Evolutionary conservation across 768 basidiomycete genomes (phyloP).

Genomic region (Rhodocollybia butyracea): DNA sequence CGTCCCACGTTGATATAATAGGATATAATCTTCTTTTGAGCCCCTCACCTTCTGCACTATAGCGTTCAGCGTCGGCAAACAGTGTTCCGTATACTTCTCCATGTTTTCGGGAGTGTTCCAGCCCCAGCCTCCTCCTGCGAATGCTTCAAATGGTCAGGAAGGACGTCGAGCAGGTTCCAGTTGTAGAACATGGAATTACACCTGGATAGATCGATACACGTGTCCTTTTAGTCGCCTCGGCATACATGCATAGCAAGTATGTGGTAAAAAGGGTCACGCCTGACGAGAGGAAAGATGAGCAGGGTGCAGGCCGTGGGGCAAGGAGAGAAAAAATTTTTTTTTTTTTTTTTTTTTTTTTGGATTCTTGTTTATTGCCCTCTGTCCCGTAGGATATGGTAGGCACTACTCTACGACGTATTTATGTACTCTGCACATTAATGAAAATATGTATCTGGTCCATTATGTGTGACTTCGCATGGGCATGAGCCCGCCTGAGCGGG

Average conservation of each 20-base stretch:
- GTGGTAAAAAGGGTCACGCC: too few relatives aligned
- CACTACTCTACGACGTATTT: too few relatives aligned
- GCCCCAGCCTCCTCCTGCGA: conserved; percentile 30
- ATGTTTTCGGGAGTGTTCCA: conserved; percentile 38
- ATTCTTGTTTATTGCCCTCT: too few relatives aligned
- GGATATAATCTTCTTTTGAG: conserved; percentile 34
- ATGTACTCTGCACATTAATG: too few relatives aligned
- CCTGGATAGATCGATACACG: conserved; percentile 37
- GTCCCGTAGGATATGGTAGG: too few relatives aligned
- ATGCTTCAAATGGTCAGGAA: conserved; percentile 43
- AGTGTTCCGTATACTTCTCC: conserved; percentile 31
- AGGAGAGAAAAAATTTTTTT: too few relatives aligned
- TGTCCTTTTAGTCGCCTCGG: conserved; percentile 45
- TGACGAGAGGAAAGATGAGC: conserved; percentile 20
- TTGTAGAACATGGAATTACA: conserved; percentile 44
- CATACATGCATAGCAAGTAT: conserved; percentile 52
- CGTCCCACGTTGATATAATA: conserved; percentile 22
- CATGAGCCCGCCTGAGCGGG: too few relatives aligned
- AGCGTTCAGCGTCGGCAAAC: conserved; percentile 36
- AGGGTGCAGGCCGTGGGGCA: conserved; percentile 27
- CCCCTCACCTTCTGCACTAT: conserved; percentile 39
- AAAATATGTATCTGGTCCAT: too few relatives aligned
- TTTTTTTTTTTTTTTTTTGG: too few relatives aligned
- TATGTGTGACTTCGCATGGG: too few relatives aligned
- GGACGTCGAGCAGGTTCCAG: conserved; percentile 41